Evolutionary conservation across 2,329 filamentous ascomycete genomes (phyloP), one percentile per base, ranked within the genome.

Genomic region (Leptographium radiaticola): DNA sequence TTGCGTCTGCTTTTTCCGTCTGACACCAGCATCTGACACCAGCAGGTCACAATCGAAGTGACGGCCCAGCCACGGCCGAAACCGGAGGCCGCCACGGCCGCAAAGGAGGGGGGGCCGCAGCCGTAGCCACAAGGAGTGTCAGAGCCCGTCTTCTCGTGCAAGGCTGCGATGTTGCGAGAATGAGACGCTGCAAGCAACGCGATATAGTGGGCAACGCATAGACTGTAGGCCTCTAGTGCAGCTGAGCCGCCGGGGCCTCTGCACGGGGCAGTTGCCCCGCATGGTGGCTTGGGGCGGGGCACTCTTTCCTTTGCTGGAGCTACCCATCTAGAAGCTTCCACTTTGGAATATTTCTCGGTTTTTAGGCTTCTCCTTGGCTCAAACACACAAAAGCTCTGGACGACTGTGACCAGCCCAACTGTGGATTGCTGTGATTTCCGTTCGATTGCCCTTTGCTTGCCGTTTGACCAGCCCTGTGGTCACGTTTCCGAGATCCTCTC

Each of bases 11-110:
- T 33, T 20, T 1, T 36, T 34, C n/a, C 43, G 12, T 48, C n/a
- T 36, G 20, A 18, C 33, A n/a, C 4, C n/a, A 9, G 7, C 38
- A 57, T 48, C n/a, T 36, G 20, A 18, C 33, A n/a, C 4, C n/a
- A 9, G 7, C 38, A 57, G 55, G 53, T 57, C 12, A 57, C 55
- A 2, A 33, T 57, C 12, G 55, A 57, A n/a, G 25, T 57, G 3
- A n/a, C 38, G 8, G 43, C 42, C 2, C 49, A 20, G n/a, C 52
- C 49, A 47, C 52, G 34, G 45, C 39, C 13, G 13, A 20, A 34
- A 9, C 36, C 25, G 9, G 33, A 20, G 9, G n/a, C 7, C 6
- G 7, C 31, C 4, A n/a, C 13, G 11, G 11, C 33, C 12, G 10
- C 4, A 10, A 33, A 4, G 38, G 10, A 18, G 13, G 25, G 5